Percentiles rank a stretch among this genome's conserved stretches.
These are phyloP conservation scores for Aureobasidium mangrovei DNA, from an alignment of 2,329 filamentous ascomycete genomes.

Conservation along the genomic window DNA sequence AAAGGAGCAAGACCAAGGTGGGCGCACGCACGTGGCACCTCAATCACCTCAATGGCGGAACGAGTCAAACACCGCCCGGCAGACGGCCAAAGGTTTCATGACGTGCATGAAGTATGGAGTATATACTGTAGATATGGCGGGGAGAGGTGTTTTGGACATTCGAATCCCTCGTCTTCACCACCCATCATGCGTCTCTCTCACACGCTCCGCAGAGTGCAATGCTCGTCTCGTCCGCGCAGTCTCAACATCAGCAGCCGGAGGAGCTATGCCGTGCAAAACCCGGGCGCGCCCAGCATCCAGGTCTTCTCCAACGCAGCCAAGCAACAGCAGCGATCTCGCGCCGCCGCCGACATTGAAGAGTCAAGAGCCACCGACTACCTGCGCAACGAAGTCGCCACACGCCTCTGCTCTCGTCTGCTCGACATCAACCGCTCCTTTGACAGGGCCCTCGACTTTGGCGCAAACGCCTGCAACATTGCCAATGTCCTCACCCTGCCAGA, in stretches of 20 bases:
- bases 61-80: not conserved
- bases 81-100: not conserved
- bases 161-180: not conserved
- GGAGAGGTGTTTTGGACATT: slow-evolving; percentile 1
- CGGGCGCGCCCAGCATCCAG: slow-evolving; percentile 69
- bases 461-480: slow-evolving; percentile 91
- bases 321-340: slow-evolving; percentile 84
- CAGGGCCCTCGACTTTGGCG: slow-evolving; percentile 80
- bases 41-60: too few species aligned
- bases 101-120: not conserved
- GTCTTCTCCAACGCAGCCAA: slow-evolving; percentile 88
- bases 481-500: slow-evolving; percentile 58
- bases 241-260: not conserved
- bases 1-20: not conserved
- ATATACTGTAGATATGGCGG: not conserved
- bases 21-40: too few species aligned
- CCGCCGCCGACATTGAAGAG: slow-evolving; percentile 58
- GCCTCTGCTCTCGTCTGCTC: slow-evolving; percentile 77
- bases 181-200: not conserved
- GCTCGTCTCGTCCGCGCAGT: not conserved
- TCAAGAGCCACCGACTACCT: slow-evolving; percentile 84
- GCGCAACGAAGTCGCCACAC: slow-evolving; percentile 79
- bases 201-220: slow-evolving; percentile 7
- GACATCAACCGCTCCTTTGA: slow-evolving; percentile 88
- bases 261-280: slow-evolving; percentile 65